Base-by-base conservation (phyloP, 2,329 filamentous ascomycete genomes). In the Magnaporthiopsis incrustans region DNA sequence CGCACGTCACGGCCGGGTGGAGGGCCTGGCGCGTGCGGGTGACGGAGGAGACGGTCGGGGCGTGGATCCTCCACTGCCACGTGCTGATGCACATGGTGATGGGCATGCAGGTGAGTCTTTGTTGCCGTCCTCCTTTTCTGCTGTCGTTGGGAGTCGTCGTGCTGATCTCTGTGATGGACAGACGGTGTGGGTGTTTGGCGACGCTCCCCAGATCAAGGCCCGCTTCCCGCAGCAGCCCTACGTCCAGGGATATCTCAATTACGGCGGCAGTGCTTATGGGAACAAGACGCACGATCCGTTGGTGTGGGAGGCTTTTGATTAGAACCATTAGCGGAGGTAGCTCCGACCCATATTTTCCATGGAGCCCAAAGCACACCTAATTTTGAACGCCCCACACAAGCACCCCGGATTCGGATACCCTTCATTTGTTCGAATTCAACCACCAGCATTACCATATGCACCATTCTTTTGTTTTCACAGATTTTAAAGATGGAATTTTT, bases 51-150 rank as follows among this genome's bases (percentile, higher is more conserved):
- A 75, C 82, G 4, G 80, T 86, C 0, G 85, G 85, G 0, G 82
- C 83, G 3, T 87, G 83, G 83, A 82, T 87, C 82, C 75, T 87
- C 67, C 85, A 87, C 70, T 87, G 85, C 67, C 85, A 87, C 70
- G 79, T 82, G 22, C 67, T 83, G 61, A 79, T 81, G 63, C 85
- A 87, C 70, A 83, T 85, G 78, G 73, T 83, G 25, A 85, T 86
- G 82, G 82, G 80, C 68, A 73, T 62, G 60, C 60, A 62, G 60
- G 33, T 25, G 10, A n/a, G 35, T 30, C 30, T n/a, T 35, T 8
- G 4, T 2, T 35, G 33, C 11, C 7, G 33, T 35, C 18, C 38
- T 38, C 26, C 22, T 50, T 26, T 53, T 15, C 6, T 61, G 10
- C 30, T 27, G 35, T 35, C 2, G 4, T 10, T 33, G 32, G 32